Percentiles rank a stretch among this genome's conserved stretches.
Conservation (phyloP, 805 yeast genomes). For the Saturnispora besseyi region DNA sequence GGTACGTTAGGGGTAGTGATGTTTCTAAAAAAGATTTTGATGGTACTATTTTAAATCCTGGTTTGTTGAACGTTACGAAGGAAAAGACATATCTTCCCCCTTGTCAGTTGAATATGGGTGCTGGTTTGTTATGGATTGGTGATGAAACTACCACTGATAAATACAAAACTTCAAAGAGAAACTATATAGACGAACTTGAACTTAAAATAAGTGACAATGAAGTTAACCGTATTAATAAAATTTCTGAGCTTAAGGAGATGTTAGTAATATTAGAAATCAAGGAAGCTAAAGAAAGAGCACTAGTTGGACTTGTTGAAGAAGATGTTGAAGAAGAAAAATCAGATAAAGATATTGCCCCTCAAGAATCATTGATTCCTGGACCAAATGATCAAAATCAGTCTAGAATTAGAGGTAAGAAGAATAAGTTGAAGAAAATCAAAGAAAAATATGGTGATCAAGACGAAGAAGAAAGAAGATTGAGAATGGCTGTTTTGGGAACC, state of each 20-base stretch:
- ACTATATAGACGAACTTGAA: slow-evolving; percentile 25
- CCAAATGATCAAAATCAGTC: slow-evolving; percentile 25
- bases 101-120: slow-evolving; percentile 81
- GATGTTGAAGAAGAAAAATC: slow-evolving; percentile 3
- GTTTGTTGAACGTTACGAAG: slow-evolving; percentile 46
- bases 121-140: slow-evolving; percentile 72
- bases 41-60: slow-evolving; percentile 50
- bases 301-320: slow-evolving; percentile 11
- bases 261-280: slow-evolving; percentile 19
- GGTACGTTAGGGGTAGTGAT: slow-evolving; percentile 68
- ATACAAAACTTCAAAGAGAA: slow-evolving; percentile 22
- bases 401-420: slow-evolving; percentile 73
- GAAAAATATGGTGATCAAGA: slow-evolving; percentile 86
- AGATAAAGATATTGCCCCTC: neutral
- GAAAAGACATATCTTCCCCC: slow-evolving; percentile 61
- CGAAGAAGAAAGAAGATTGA: slow-evolving; percentile 67
- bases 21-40: slow-evolving; percentile 61
- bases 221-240: slow-evolving; percentile 19
- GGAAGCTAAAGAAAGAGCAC: slow-evolving; percentile 5
- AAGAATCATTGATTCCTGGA: slow-evolving; percentile 10
- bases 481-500: slow-evolving; percentile 81
- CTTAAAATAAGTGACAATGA: slow-evolving; percentile 23
- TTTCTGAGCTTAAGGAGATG: slow-evolving; percentile 25
- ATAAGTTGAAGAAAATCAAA: slow-evolving; percentile 73
- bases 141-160: slow-evolving; percentile 40